phyloP scores from a whole-genome alignment of 2,329 filamentous ascomycete genomes.

The Chalaropsis thielavioides region DNA sequence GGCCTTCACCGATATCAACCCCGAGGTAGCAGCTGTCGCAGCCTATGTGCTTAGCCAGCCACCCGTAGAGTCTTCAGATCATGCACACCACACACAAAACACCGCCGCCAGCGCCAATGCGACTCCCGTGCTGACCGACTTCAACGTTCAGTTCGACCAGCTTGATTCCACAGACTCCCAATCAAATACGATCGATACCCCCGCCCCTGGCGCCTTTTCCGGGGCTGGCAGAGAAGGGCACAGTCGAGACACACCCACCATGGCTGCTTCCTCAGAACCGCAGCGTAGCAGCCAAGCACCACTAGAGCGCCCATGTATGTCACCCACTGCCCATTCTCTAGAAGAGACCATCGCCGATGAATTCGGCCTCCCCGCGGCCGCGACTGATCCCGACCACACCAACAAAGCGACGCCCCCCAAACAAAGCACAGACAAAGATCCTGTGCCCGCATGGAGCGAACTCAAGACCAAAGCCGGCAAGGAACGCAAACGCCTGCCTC shows the following conservation, averaged over 20 bases:
- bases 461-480: constrained; percentile 88
- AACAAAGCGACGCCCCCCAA: constrained; percentile 33
- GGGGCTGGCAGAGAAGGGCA: background rate
- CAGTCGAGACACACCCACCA: background rate
- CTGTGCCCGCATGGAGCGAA: constrained; percentile 60
- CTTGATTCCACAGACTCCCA: background rate
- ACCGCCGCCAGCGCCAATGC: background rate
- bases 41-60: constrained; percentile 5
- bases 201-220: background rate
- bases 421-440: constrained; percentile 37
- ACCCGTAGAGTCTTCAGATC: background rate
- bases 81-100: background rate
- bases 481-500: constrained; percentile 78
- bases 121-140: background rate
- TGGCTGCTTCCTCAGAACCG: constrained; percentile 8
- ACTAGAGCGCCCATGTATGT: constrained; percentile 27
- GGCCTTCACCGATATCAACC: constrained; percentile 15
- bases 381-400: constrained; percentile 23
- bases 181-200: background rate
- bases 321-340: constrained; percentile 32
- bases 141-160: background rate
- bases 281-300: constrained; percentile 30
- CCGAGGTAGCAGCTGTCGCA: constrained; percentile 18
- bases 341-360: constrained; percentile 44
- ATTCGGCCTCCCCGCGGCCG: constrained; percentile 34